Evolutionary conservation across 495 filamentous ascomycete species (phyloP).

Genomic region (Neurospora terricola): DNA sequence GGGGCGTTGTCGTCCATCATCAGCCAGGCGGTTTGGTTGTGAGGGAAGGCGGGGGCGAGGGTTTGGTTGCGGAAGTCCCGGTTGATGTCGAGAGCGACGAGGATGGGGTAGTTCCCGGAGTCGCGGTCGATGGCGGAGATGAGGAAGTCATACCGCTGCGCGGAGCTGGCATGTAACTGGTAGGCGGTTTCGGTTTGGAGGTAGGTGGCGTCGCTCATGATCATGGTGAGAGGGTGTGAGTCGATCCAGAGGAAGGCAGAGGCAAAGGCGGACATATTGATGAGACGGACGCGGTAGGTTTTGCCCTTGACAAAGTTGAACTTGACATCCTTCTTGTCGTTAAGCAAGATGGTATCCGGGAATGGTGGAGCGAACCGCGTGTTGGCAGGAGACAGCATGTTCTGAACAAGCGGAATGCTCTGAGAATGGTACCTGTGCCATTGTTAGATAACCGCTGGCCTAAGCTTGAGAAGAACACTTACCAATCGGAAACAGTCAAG

Average conservation of each 20-base stretch:
- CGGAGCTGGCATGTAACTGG: conserved; percentile 41
- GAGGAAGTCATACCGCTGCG: conserved; percentile 58
- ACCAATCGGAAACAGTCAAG: conserved; percentile 51
- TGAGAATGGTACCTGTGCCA: conserved; percentile 52
- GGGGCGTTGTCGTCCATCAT: conserved; percentile 40
- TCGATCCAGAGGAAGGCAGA: conserved; percentile 52
- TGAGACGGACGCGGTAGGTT: conserved; percentile 67
- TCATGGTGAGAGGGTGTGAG: conserved; percentile 52
- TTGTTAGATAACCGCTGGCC: conserved; percentile 16
- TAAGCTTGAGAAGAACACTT: conserved; percentile 28
- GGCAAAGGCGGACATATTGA: conserved; percentile 60
- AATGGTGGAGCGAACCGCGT: conserved; percentile 46
- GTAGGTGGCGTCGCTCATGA: conserved; percentile 39
- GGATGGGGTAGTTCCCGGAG: conserved; percentile 48
- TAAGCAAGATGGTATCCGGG: conserved; percentile 53
- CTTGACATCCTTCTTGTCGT: conserved; percentile 50
- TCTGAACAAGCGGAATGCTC: conserved; percentile 42
- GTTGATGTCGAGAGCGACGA: conserved; percentile 38
- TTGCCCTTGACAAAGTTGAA: conserved; percentile 55
- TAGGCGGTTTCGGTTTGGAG: conserved; percentile 23
- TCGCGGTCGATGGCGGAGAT: conserved; percentile 21
- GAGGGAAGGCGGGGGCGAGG: conserved; percentile 17
- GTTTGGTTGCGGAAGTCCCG: conserved; percentile 29
- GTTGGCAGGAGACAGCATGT: conserved; percentile 45
- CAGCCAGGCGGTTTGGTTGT: conserved; percentile 48